These are phyloP conservation scores for bread wheat (Triticum aestivum) DNA, from an alignment of 176 grass and related monocot genomes.

Conservation along the genomic window DNA sequence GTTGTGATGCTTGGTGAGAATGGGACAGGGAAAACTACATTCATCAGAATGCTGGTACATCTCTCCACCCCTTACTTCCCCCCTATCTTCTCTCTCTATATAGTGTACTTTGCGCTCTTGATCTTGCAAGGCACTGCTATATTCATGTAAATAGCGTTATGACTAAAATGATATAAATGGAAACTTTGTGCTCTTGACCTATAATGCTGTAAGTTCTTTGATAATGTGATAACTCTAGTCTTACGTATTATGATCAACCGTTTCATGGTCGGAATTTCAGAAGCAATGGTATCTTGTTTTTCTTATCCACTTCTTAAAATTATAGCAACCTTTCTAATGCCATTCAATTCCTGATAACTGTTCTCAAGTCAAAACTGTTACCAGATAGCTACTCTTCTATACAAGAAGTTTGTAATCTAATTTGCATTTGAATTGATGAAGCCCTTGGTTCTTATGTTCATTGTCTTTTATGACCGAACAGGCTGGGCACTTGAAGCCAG, in stretches of 20 bases:
- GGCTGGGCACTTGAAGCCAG: slow-evolving; percentile 75
- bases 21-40: slow-evolving; percentile 91
- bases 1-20: slow-evolving; percentile 97
- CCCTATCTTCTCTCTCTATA: neutral
- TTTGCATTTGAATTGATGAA: neutral
- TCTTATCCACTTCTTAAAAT: neutral
- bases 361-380: neutral
- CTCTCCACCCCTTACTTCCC: neutral
- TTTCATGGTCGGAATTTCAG: neutral
- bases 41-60: slow-evolving; percentile 80
- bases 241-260: neutral
- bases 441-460: neutral
- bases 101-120: neutral
- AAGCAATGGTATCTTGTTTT: neutral
- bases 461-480: slow-evolving; percentile 29
- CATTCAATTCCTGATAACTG: neutral
- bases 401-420: neutral
- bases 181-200: neutral
- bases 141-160: neutral
- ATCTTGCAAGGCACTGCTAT: neutral
- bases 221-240: neutral
- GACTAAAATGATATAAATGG: neutral
- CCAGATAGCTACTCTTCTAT: neutral
- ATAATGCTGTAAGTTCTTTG: neutral
- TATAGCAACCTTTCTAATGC: neutral